Percentiles rank a stretch among this genome's conserved stretches.
phyloP scores from a whole-genome alignment of 106 monocot genomes.

The Platanthera zijinensis region DNA sequence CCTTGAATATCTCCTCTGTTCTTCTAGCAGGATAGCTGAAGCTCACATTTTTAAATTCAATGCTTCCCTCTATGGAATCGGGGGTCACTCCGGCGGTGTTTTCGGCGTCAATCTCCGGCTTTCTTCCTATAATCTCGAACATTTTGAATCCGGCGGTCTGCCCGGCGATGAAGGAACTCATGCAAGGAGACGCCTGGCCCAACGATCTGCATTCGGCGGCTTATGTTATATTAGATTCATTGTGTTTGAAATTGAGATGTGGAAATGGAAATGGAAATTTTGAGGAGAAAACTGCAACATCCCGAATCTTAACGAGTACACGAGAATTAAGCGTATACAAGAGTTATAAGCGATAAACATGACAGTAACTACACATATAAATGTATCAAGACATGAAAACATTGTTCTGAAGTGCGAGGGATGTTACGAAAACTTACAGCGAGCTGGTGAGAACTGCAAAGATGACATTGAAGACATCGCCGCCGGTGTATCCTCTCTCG shows the following conservation, averaged over 20 bases:
- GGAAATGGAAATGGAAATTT: too few species aligned
- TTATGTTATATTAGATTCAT: too few species aligned
- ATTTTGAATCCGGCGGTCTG: slow-evolving; percentile 42
- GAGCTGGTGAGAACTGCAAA: slow-evolving; percentile 61
- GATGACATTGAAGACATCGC: slow-evolving; percentile 47
- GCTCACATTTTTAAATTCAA: slow-evolving; percentile 30
- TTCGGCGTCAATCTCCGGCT: slow-evolving; percentile 44
- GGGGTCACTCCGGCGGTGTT: slow-evolving; percentile 16
- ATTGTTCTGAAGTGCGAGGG: background rate
- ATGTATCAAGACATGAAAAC: background rate
- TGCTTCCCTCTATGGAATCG: slow-evolving; percentile 31
- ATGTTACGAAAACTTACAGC: slow-evolving; percentile 34
- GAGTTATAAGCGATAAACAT: too few species aligned
- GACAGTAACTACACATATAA: too few species aligned
- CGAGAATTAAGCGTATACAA: too few species aligned
- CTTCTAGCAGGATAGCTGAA: slow-evolving; percentile 52
- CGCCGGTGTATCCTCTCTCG: slow-evolving; percentile 39
- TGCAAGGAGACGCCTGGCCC: slow-evolving; percentile 47
- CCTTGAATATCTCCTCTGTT: slow-evolving; percentile 22
- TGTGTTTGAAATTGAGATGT: too few species aligned
- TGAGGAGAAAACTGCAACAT: slow-evolving; percentile 11
- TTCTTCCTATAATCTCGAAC: slow-evolving; percentile 38
- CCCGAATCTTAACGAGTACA: too few species aligned
- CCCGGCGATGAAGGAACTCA: slow-evolving; percentile 33
- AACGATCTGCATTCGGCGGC: slow-evolving; percentile 19